Evolutionary conservation across 2,329 filamentous ascomycete genomes (phyloP), one percentile per base, ranked within the genome.

Genomic region (Colletotrichum sp.): DNA sequence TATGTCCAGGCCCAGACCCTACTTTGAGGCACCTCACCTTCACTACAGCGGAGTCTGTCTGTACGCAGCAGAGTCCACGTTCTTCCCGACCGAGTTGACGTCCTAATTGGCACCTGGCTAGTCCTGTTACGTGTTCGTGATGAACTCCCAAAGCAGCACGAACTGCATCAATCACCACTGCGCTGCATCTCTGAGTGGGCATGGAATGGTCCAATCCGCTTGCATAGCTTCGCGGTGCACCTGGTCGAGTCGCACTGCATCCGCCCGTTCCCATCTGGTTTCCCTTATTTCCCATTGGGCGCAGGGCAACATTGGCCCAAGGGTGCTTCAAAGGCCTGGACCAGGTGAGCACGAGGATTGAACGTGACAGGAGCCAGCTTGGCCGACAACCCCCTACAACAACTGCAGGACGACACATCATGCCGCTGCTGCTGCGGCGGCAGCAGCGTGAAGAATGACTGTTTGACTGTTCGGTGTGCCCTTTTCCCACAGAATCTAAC

Each of bases 161-260:
- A 48, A 48, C 66, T 66, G 61, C 72, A 71, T 52, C 60, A 71
- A 60, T 74, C 66, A 74, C 60, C 34, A 30, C 30, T 48, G 48
- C 48, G 36, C 18, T 73, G 73, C 64, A 75, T 72, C 15, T 61
- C 18, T 25, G 56, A 61, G 58, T 48, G 69, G 30, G n/a, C 30
- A 60, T 48, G n/a, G 6, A 58, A 56, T 27, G 56, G 36, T 36
- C 55, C 69, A 72, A 72, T 68, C 18, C 52, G 27, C 15, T 52
- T 30, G 68, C 61, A 36, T 22, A 22, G 58, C 55, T 36, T n/a
- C 25, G 69, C 10, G 39, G 36, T 55, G 39, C 36, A 32, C 48
- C 39, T 43, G 27, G 56, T 36, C 32, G 60, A 71, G 55, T 48
- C 62, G 69, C 55, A 62, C 55, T 27, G 36, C 68, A 67, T 55